phyloP scores from a whole-genome alignment of 148 eudicot species.

The Bassia scoparia region DNA sequence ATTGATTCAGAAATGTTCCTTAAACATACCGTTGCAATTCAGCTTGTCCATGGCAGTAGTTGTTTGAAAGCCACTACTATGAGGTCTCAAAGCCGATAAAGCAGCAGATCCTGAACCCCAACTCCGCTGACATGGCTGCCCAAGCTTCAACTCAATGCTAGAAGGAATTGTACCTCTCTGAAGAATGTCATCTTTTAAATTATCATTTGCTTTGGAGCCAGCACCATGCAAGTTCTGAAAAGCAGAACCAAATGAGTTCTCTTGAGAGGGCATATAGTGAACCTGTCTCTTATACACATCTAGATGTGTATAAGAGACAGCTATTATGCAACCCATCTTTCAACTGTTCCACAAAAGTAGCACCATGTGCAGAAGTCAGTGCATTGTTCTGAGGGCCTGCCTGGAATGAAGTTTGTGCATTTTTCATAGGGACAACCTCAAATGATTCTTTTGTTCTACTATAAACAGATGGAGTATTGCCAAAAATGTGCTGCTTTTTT shows the following conservation, averaged over 20 bases:
- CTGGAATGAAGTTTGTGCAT: slow-evolving; percentile 14
- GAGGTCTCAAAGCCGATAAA: slow-evolving; percentile 26
- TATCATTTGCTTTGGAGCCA: slow-evolving; percentile 22
- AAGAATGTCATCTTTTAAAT: slow-evolving; percentile 31
- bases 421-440: slow-evolving; percentile 20
- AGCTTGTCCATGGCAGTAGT: slow-evolving; percentile 32
- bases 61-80: slow-evolving; percentile 27
- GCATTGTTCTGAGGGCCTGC: slow-evolving; percentile 17
- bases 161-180: slow-evolving; percentile 38
- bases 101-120: slow-evolving; percentile 32
- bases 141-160: slow-evolving; percentile 57
- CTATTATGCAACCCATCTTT: slow-evolving; percentile 26
- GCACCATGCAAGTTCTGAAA: slow-evolving; percentile 25
- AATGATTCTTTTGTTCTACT: slow-evolving; percentile 27
- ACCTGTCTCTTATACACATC: no score
- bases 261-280: slow-evolving; percentile 21
- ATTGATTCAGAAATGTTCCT: background rate
- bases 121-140: slow-evolving; percentile 56
- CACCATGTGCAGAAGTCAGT: slow-evolving; percentile 21
- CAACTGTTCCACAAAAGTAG: slow-evolving; percentile 20
- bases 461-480: slow-evolving; percentile 29
- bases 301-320: no score
- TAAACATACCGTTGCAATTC: slow-evolving; percentile 40
- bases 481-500: slow-evolving; percentile 20
- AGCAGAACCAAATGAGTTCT: slow-evolving; percentile 25